Conservation (phyloP, 2,329 filamentous ascomycete species). For the Bipolaris zeicola region DNA sequence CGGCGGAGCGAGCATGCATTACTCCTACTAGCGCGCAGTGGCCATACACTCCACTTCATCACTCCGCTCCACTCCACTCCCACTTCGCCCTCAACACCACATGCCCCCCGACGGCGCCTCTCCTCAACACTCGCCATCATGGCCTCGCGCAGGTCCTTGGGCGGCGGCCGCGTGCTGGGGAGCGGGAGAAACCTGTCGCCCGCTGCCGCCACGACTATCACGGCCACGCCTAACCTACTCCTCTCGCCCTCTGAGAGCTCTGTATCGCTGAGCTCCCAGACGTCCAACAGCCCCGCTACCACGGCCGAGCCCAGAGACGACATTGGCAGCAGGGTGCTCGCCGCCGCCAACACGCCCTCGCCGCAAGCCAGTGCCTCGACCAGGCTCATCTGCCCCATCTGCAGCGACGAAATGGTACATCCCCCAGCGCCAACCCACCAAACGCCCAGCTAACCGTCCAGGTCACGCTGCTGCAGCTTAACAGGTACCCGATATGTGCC, state of each 20-base stretch:
- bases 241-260: slow-evolving; percentile 73
- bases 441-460: slow-evolving; percentile 49
- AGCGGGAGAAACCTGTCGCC: slow-evolving; percentile 83
- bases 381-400: slow-evolving; percentile 92
- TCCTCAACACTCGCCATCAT: slow-evolving; percentile 34
- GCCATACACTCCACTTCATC: background rate
- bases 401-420: slow-evolving; percentile 91
- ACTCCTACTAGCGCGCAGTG: background rate
- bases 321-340: slow-evolving; percentile 78
- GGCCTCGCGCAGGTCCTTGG: slow-evolving; percentile 68
- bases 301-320: slow-evolving; percentile 73
- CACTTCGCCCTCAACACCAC: background rate
- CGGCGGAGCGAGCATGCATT: too few relatives aligned
- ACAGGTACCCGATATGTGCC: slow-evolving; percentile 51
- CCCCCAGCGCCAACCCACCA: slow-evolving; percentile 27
- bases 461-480: slow-evolving; percentile 91
- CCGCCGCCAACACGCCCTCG: slow-evolving; percentile 64
- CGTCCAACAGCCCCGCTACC: slow-evolving; percentile 72
- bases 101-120: slow-evolving; percentile 19
- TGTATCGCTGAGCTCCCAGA: slow-evolving; percentile 76
- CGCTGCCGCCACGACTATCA: slow-evolving; percentile 27
- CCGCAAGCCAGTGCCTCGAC: slow-evolving; percentile 63
- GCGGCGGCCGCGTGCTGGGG: slow-evolving; percentile 89
- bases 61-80: background rate
- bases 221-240: too few relatives aligned